Percentiles rank a stretch among this genome's conserved stretches.
Evolutionary conservation across 1,284 basidiomycete species (phyloP).

Genomic region (Tremellales sp.): DNA sequence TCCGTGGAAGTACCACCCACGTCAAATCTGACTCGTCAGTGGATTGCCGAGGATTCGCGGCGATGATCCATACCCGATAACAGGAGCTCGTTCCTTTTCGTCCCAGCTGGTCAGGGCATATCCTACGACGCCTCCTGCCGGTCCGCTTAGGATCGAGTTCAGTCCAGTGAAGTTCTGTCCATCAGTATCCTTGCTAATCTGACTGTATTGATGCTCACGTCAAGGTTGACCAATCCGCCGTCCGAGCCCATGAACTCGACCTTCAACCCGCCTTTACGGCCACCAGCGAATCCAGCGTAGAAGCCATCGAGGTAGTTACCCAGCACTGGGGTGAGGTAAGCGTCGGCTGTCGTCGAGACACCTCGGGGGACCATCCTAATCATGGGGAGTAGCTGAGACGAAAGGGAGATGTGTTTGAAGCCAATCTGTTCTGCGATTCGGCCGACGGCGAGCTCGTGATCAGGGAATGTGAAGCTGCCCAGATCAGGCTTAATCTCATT

Average conservation of each 20-base stretch:
- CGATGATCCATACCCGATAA: constrained; percentile 38
- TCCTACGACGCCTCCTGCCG: constrained; percentile 42
- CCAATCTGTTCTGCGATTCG: constrained; percentile 70
- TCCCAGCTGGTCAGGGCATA: constrained; percentile 34
- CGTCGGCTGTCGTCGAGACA: constrained; percentile 88
- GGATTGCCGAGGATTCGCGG: background rate
- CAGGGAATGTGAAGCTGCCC: constrained; percentile 48
- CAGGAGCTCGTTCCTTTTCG: constrained; percentile 21
- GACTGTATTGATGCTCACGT: constrained; percentile 10
- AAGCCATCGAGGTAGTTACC: constrained; percentile 85
- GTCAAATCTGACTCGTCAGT: constrained; percentile 47
- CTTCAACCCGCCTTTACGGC: constrained; percentile 28
- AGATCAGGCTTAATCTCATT: background rate
- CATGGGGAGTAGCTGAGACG: constrained; percentile 84
- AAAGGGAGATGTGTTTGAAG: constrained; percentile 83
- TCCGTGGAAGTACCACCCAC: constrained; percentile 88
- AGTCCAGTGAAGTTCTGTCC: constrained; percentile 75
- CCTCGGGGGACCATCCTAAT: constrained; percentile 88
- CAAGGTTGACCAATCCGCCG: constrained; percentile 75
- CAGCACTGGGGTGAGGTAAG: constrained; percentile 90
- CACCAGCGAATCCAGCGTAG: constrained; percentile 78
- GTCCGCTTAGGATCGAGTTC: constrained; percentile 65
- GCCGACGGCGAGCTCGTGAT: constrained; percentile 65
- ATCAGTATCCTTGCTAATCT: background rate
- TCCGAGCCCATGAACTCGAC: constrained; percentile 77